phyloP scores from a whole-genome alignment of 495 filamentous ascomycete species.

The Aspergillus sclerotioniger region DNA sequence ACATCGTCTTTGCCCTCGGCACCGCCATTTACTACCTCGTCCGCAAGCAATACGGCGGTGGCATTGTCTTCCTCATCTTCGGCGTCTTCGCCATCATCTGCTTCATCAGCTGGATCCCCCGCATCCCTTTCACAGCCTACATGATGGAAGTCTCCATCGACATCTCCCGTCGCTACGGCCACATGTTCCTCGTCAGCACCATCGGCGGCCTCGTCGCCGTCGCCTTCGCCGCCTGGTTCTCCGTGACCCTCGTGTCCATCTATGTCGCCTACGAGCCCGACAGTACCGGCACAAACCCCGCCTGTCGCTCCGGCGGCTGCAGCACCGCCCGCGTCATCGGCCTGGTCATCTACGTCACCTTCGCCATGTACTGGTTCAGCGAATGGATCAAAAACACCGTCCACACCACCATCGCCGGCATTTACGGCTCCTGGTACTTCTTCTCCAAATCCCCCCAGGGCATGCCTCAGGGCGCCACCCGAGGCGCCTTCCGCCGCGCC shows the following conservation, averaged over 20 bases:
- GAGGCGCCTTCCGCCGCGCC: conserved; percentile 68
- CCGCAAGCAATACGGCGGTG: conserved; percentile 71
- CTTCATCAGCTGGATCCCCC: conserved; percentile 78
- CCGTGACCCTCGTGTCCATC: conserved; percentile 58
- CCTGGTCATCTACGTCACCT: conserved; percentile 80
- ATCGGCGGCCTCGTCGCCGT: conserved; percentile 73
- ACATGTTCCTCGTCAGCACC: conserved; percentile 82
- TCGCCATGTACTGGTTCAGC: conserved; percentile 87
- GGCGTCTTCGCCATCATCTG: conserved; percentile 76
- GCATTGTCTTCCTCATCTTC: conserved; percentile 82
- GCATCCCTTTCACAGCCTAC: conserved; percentile 85
- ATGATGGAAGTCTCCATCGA: conserved; percentile 90
- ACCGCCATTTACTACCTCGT: conserved; percentile 68
- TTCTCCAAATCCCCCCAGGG: conserved; percentile 56
- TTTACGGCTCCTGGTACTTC: conserved; percentile 95
- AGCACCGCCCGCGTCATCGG: conserved; percentile 75
- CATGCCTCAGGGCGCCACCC: conserved; percentile 71
- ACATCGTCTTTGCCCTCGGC: conserved; percentile 64
- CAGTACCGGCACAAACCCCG: conserved; percentile 49
- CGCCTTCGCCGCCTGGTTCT: conserved; percentile 68
- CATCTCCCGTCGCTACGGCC: conserved; percentile 75
- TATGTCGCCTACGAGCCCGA: conserved; percentile 78
- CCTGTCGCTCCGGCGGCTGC: conserved; percentile 70
- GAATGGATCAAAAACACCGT: conserved; percentile 92
- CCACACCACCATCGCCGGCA: conserved; percentile 80